These are phyloP conservation scores for Ganoderma multipileum DNA, from an alignment of 1,284 basidiomycete genomes.

Conservation along the genomic window DNA sequence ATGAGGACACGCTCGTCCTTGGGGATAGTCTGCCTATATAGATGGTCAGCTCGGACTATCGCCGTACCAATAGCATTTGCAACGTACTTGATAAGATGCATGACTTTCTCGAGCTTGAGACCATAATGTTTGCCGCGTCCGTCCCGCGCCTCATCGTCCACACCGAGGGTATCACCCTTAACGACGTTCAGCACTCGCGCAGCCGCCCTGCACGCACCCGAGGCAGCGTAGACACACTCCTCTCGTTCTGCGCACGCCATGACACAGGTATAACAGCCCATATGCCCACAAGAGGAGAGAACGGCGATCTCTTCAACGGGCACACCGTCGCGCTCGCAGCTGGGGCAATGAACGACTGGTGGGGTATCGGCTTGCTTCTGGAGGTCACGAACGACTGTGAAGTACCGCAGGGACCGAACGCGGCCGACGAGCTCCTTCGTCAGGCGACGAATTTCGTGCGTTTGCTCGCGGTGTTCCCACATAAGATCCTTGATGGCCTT, in stretches of 20 bases:
- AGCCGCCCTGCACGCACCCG: constrained; percentile 74
- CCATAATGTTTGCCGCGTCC: constrained; percentile 85
- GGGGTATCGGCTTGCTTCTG: constrained; percentile 75
- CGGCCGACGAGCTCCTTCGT: constrained; percentile 90
- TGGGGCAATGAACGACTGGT: constrained; percentile 65
- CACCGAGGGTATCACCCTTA: constrained; percentile 81
- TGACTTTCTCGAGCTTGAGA: constrained; percentile 86
- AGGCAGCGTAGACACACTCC: constrained; percentile 78
- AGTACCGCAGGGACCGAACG: constrained; percentile 88
- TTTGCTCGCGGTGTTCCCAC: constrained; percentile 88
- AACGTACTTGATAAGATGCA: constrained; percentile 81
- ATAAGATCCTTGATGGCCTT: constrained; percentile 66
- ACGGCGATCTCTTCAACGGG: constrained; percentile 79
- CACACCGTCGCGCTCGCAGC: constrained; percentile 62
- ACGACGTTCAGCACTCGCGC: constrained; percentile 84
- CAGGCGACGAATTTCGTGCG: constrained; percentile 83
- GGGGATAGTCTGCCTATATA: constrained; percentile 67
- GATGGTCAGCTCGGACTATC: neutral
- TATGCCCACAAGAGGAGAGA: constrained; percentile 90
- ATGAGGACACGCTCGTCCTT: constrained; percentile 85
- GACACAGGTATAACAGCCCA: constrained; percentile 82
- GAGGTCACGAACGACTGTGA: constrained; percentile 87
- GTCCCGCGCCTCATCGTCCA: constrained; percentile 79
- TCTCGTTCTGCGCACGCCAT: constrained; percentile 75
- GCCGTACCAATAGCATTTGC: neutral